Conservation (phyloP, 371 early-diverging fungal genomes). For the Syncephalastrum sp. region DNA sequence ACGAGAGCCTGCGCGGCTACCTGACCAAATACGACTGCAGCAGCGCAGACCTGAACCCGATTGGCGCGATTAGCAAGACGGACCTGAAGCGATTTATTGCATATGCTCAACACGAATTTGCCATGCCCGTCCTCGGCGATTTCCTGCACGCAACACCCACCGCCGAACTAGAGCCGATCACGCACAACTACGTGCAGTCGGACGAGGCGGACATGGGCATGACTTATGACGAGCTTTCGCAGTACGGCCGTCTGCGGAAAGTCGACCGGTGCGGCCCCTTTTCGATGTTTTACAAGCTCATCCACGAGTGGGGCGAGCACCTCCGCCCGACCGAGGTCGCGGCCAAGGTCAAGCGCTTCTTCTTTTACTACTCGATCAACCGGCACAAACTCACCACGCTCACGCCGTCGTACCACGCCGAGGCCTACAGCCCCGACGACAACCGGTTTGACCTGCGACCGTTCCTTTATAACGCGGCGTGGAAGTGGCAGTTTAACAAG, state of each 20-base stretch:
- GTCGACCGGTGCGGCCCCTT: slow-evolving; percentile 87
- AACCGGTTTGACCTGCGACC: slow-evolving; percentile 96
- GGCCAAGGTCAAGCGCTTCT: slow-evolving; percentile 92
- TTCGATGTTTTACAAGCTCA: slow-evolving; percentile 85
- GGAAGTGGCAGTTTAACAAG: slow-evolving; percentile 88
- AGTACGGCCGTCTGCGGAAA: slow-evolving; percentile 90
- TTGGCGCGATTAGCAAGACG: slow-evolving; percentile 91
- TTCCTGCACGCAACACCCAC: slow-evolving; percentile 91
- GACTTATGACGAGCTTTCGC: slow-evolving; percentile 92
- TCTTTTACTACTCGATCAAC: slow-evolving; percentile 95
- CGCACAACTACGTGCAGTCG: slow-evolving; percentile 74
- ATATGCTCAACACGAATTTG: slow-evolving; percentile 64
- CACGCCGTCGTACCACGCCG: slow-evolving; percentile 96
- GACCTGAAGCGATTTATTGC: slow-evolving; percentile 87
- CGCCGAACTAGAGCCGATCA: slow-evolving; percentile 93
- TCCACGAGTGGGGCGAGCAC: slow-evolving; percentile 74
- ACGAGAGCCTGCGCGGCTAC: slow-evolving; percentile 95
- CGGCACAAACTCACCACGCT: slow-evolving; percentile 97
- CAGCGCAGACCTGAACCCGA: slow-evolving; percentile 96
- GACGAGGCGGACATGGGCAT: slow-evolving; percentile 98
- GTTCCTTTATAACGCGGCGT: slow-evolving; percentile 88
- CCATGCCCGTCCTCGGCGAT: slow-evolving; percentile 69
- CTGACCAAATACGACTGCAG: slow-evolving; percentile 98
- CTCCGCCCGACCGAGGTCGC: slow-evolving; percentile 74
- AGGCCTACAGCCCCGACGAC: slow-evolving; percentile 94